Evolutionary conservation across 106 monocot species (phyloP), one percentile per base, ranked within the genome.

Genomic region (Posidonia australis): DNA sequence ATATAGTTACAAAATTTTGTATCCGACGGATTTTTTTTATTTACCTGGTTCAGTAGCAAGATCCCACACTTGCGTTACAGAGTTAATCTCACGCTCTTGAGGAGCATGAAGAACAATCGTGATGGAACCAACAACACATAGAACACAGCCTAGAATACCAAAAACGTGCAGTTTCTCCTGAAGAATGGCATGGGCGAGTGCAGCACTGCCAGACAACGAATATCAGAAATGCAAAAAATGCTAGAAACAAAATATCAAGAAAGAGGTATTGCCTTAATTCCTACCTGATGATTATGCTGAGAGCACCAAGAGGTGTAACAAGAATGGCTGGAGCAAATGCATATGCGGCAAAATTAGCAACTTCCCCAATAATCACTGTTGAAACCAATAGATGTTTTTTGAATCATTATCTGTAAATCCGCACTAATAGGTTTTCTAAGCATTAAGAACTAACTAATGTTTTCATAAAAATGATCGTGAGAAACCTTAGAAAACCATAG

Each of bases 301-400:
- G 82, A 59, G 92, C 87, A 70, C 92, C 92, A 74, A 92, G 92
- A 60, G 92, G 92, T 70, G 92, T 92, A 55, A 92, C 92, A 67
- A 92, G 68, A 72, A 92, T 92, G 65, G 92, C 92, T 51, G 92
- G 92, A 65, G 92, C 92, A 84, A 92, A 92, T 72, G 87, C 92
- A 77, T 92, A 92, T 63, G 92, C 92, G 23, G 92, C 92, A 76
- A 92, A 92, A 46, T 92, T 92, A 62, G 92, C 87, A 76, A 92
- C 73, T 83, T 92, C 92, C 9, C 92, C 92, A 58, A 92, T 82
- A 67, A 92, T 78, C 92, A 92, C 92, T 92, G 78, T 66, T 20
- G 30, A 48, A 49, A 28, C 13, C 25, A 31, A 7, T 4, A 47
- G 14, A 26, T 1, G 1, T 5, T 26, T 27, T 25, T 47, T 10